Percentiles rank a stretch among this genome's conserved stretches.
These are phyloP conservation scores for Athelia psychrophila DNA, from an alignment of 1,284 basidiomycete species.

Conservation along the genomic window DNA sequence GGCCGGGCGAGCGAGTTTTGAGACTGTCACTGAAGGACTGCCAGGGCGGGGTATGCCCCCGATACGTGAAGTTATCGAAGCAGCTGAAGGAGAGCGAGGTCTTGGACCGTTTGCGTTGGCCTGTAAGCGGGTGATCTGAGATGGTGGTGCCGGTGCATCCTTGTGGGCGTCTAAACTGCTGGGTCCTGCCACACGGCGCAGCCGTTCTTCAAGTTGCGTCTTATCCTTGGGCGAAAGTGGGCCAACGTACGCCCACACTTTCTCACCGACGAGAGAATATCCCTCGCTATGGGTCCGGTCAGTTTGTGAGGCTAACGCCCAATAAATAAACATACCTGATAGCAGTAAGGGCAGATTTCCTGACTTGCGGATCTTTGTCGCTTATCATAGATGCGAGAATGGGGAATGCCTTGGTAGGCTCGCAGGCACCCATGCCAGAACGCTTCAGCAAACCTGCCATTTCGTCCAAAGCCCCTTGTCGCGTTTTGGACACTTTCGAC, in stretches of 20 bases:
- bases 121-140: conserved; percentile 53
- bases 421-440: conserved; percentile 82
- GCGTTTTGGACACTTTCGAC: conserved; percentile 88
- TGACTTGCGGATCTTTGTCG: conserved; percentile 85
- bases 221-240: conserved; percentile 82
- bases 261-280: conserved; percentile 83
- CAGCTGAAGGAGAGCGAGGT: conserved; percentile 52
- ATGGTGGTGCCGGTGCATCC: conserved; percentile 33
- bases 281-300: conserved; percentile 55
- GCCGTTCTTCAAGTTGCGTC: conserved; percentile 86
- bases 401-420: conserved; percentile 78
- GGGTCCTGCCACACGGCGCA: conserved; percentile 77
- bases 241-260: conserved; percentile 81
- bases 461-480: conserved; percentile 85
- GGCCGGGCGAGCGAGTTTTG: conserved; percentile 56
- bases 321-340: conserved; percentile 51
- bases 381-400: conserved; percentile 79
- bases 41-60: conserved; percentile 54
- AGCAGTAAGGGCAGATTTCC: conserved; percentile 78
- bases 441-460: conserved; percentile 76
- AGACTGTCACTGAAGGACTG: conserved; percentile 57
- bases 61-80: conserved; percentile 32
- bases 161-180: conserved; percentile 44
- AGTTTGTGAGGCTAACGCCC: conserved; percentile 1
- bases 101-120: conserved; percentile 36